Percentiles rank a stretch among this genome's conserved stretches.
These are phyloP conservation scores for Setaria italica DNA, from an alignment of 202 grass and related monocot genomes.

Conservation along the genomic window DNA sequence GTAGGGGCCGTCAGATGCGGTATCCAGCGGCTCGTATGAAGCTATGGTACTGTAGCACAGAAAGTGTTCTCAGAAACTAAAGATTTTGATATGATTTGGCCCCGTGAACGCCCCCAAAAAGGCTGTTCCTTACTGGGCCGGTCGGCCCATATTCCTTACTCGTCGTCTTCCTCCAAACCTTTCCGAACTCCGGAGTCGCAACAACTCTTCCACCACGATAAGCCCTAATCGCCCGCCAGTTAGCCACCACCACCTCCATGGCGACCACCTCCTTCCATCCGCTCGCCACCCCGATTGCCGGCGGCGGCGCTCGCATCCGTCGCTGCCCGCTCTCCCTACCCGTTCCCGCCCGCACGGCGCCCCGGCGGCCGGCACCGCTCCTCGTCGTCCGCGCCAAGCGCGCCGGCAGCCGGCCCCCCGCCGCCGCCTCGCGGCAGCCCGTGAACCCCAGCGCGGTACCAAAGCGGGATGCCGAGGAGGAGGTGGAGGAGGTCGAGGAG, in stretches of 20 bases:
- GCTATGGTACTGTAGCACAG: too few species aligned
- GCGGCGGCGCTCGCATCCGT: not conserved
- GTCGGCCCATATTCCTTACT: not conserved
- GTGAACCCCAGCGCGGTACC: conserved; percentile 40
- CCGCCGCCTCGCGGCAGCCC: conserved; percentile 44
- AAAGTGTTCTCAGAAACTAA: too few species aligned
- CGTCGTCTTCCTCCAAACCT: conserved; percentile 17
- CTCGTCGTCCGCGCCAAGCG: conserved; percentile 56
- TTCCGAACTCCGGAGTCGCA: conserved; percentile 30
- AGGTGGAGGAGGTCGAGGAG: conserved; percentile 90
- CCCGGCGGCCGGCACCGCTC: conserved; percentile 44
- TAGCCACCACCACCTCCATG: conserved; percentile 58
- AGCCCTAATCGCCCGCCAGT: conserved; percentile 54
- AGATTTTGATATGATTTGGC: too few species aligned
- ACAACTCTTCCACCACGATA: conserved; percentile 48
- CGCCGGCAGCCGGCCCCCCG: conserved; percentile 28
- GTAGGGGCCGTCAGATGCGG: too few species aligned
- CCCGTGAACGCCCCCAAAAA: too few species aligned
- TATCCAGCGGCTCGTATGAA: too few species aligned
- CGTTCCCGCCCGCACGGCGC: conserved; percentile 41
- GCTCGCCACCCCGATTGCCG: conserved; percentile 41
- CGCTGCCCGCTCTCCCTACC: conserved; percentile 34
- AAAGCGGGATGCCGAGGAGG: conserved; percentile 52
- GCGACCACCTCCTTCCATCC: conserved; percentile 55
- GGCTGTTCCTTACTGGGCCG: not conserved